Base-by-base conservation (phyloP, 169 alveolate species). In the Cryptosporidium muris region DNA sequence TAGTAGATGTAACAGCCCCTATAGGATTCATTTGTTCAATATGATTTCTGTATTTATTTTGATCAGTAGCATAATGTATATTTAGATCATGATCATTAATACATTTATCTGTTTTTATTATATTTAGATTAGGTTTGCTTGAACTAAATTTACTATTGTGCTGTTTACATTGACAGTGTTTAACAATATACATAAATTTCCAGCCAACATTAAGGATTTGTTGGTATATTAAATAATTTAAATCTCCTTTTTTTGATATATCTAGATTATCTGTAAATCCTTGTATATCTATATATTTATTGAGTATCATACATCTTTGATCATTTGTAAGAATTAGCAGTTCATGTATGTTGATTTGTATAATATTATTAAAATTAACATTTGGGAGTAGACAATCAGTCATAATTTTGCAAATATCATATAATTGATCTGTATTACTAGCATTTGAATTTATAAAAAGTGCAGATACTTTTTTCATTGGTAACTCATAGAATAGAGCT, bases 401-500 rank as follows among this genome's bases (percentile, higher is more conserved):
- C 5, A 74, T 42, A 2, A 74, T 47, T n/a, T 51, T 43, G 60
- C 60, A 74, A 7, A 74, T 36, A 60, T 74, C 85, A 3, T n/a
- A 34, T 4, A 74, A 64, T 51, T 74, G 85, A 36, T 48, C 66
- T 25, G 51, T 74, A 25, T 60, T 74, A 16, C 60, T 68, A 60
- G 48, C 16, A 16, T 64, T 58, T 12, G 36, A 58, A 47, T 74
- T 74, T 37, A 74, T 60, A 58, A 74, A 42, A 8, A 74, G 48
- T n/a, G 60, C 37, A 7, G 68, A 74, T 36, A 68, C 66, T 14
- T 74, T 74, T 12, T 74, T 74, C 43, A 25, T 49, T 11, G 67
- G 85, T 4, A 74, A 25, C 49, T 48, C 56, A 48, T 64, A 43
- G 47, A 25, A 74, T 58, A 74, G 52, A 12, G 48, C 85, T 0